A percentile compares a stretch with the other conserved stretches of the same genome.
Evolutionary conservation across 2,329 filamentous ascomycete genomes (phyloP).

Genomic region (Sporothrix protearum): DNA sequence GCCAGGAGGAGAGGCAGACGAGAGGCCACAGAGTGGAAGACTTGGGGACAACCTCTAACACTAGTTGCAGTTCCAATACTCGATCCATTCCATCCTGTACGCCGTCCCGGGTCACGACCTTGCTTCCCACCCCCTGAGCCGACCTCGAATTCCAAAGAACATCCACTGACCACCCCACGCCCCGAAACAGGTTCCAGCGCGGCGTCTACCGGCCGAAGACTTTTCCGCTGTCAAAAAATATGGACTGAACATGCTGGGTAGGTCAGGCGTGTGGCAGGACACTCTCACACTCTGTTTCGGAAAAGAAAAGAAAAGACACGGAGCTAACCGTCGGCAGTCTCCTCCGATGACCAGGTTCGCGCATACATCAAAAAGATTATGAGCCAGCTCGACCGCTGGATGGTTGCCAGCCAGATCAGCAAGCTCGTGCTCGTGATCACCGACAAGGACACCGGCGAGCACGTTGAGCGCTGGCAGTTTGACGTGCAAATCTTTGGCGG

Average conservation of each 20-base stretch:
- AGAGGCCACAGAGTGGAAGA: not conserved
- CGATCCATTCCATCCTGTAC: conserved; percentile 92
- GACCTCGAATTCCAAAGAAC: not conserved
- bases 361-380: conserved; percentile 99
- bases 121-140: not conserved
- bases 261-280: not conserved
- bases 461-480: conserved; percentile 97
- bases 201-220: conserved; percentile 86
- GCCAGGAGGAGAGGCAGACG: not conserved
- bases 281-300: too few species aligned
- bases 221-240: conserved; percentile 99
- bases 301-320: too few species aligned
- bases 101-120: conserved; percentile 30
- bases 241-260: conserved; percentile 92
- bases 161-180: conserved; percentile 3
- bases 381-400: conserved; percentile 96
- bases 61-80: conserved; percentile 79
- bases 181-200: conserved; percentile 67
- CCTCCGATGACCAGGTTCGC: conserved; percentile 95
- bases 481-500: conserved; percentile 52
- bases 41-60: not conserved
- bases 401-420: conserved; percentile 93
- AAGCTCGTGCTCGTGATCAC: conserved; percentile 97
- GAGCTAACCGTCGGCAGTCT: conserved; percentile 55
- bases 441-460: conserved; percentile 92